Percentiles rank a stretch among this genome's conserved stretches.
Evolutionary conservation across 2,329 filamentous ascomycete species (phyloP).

Genomic region (Apiospora arundinis): DNA sequence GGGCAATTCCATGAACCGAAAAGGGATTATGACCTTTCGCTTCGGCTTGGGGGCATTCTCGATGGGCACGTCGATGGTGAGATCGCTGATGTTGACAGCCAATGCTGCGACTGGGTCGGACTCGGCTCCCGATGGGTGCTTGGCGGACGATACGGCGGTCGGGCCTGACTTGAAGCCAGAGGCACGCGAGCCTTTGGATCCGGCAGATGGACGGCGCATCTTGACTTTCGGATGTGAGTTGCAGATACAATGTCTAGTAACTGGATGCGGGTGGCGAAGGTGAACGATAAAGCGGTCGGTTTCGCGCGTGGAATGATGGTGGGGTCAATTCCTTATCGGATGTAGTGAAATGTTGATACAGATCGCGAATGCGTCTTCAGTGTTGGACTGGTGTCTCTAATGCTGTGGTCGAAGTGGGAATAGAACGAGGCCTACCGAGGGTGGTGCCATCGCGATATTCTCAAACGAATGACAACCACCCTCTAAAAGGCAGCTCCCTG

Average conservation of each 20-base stretch:
- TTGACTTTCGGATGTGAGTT: neutral
- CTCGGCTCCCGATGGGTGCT: slow-evolving; percentile 46
- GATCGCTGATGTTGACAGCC: slow-evolving; percentile 47
- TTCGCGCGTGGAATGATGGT: slow-evolving; percentile 15
- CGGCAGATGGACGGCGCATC: slow-evolving; percentile 12
- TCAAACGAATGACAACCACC: slow-evolving; percentile 55
- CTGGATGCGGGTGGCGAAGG: slow-evolving; percentile 12
- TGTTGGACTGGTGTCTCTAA: slow-evolving; percentile 3
- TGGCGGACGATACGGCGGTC: slow-evolving; percentile 45
- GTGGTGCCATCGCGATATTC: slow-evolving; percentile 62
- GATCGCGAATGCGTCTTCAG: neutral
- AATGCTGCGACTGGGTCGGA: slow-evolving; percentile 47
- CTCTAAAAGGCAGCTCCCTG: slow-evolving; percentile 59
- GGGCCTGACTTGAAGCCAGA: slow-evolving; percentile 26
- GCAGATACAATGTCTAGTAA: neutral
- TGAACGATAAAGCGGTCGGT: slow-evolving; percentile 5
- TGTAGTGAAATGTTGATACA: neutral
- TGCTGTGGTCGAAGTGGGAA: slow-evolving; percentile 29
- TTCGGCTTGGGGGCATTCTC: slow-evolving; percentile 37
- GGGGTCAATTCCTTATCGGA: slow-evolving; percentile 10
- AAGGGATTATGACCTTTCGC: slow-evolving; percentile 50
- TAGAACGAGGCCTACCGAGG: slow-evolving; percentile 51
- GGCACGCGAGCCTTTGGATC: slow-evolving; percentile 1
- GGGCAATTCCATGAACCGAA: slow-evolving; percentile 71
- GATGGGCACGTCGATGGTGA: slow-evolving; percentile 48